Conservation (phyloP, 495 filamentous ascomycete genomes). For the Xylaria telfairii region DNA sequence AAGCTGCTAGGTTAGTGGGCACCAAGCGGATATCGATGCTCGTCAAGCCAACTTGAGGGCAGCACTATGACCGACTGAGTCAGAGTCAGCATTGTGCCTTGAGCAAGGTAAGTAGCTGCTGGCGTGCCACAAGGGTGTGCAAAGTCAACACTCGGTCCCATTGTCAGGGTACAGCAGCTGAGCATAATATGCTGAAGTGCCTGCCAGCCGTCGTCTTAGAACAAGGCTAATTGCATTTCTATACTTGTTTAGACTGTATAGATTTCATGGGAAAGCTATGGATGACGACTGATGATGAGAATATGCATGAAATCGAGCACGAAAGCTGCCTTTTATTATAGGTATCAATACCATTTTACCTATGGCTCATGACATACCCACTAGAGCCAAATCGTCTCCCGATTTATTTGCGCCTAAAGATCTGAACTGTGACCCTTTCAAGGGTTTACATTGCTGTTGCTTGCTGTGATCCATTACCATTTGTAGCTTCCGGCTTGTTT, state of each 20-base stretch:
- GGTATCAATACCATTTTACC: background rate
- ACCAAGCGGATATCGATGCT: background rate
- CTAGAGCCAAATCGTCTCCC: background rate
- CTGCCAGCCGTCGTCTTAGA: constrained; percentile 1
- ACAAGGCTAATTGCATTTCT: constrained; percentile 1
- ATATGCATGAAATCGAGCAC: constrained; percentile 12
- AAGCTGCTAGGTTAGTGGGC: background rate
- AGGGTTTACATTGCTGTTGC: background rate
- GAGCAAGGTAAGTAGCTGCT: constrained; percentile 5
- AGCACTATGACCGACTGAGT: background rate
- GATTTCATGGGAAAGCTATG: constrained; percentile 18
- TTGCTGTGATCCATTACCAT: background rate
- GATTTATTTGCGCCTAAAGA: background rate
- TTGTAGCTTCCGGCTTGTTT: background rate
- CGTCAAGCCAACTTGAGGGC: background rate
- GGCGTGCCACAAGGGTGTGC: background rate
- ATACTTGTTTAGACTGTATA: constrained; percentile 2
- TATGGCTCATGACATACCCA: background rate
- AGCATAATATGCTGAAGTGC: background rate
- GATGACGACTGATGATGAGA: constrained; percentile 15
- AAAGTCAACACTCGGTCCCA: background rate
- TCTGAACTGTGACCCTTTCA: background rate
- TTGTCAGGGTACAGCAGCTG: background rate
- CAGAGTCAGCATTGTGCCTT: background rate
- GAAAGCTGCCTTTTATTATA: constrained; percentile 15